A percentile compares a stretch with the other conserved stretches of the same genome.
Conservation (phyloP, 768 basidiomycete species). For the Leccinum longicurvipes region DNA sequence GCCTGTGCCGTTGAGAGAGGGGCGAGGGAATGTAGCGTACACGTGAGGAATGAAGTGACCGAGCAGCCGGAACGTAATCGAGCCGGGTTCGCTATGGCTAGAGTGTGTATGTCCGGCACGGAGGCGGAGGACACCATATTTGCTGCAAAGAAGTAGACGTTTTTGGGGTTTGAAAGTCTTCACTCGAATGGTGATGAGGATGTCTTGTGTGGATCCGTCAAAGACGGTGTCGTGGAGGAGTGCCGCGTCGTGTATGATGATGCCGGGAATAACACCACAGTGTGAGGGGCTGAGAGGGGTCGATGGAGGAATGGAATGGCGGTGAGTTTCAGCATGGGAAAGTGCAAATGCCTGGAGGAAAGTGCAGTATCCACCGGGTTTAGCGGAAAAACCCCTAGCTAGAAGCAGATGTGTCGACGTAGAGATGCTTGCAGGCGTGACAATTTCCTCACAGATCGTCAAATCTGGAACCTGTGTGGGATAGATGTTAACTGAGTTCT, state of each 20-base stretch:
- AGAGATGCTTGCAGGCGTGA: slow-evolving; percentile 4
- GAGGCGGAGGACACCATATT: slow-evolving; percentile 9
- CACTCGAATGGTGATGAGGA: slow-evolving; percentile 8
- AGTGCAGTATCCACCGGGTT: neutral
- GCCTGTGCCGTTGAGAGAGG: slow-evolving; percentile 13
- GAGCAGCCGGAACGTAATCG: slow-evolving; percentile 3
- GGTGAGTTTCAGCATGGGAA: neutral
- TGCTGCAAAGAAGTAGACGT: neutral
- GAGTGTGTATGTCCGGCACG: neutral
- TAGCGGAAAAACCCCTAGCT: neutral
- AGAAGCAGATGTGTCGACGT: slow-evolving; percentile 21
- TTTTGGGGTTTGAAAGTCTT: neutral
- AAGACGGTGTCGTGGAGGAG: slow-evolving; percentile 14
- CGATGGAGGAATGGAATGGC: neutral
- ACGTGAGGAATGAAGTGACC: neutral
- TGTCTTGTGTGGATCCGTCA: slow-evolving; percentile 6
- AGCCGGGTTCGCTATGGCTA: neutral
- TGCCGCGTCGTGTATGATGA: neutral
- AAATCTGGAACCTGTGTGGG: slow-evolving; percentile 1
- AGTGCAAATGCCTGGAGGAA: slow-evolving; percentile 12
- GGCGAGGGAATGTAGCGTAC: neutral
- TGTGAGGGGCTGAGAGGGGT: slow-evolving; percentile 9
- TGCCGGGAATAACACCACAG: slow-evolving; percentile 1
- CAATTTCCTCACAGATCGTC: neutral
- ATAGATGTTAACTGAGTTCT: neutral